Evolutionary conservation across 352 stramenopile species (phyloP).

Genomic region (Phytophthora capsici): DNA sequence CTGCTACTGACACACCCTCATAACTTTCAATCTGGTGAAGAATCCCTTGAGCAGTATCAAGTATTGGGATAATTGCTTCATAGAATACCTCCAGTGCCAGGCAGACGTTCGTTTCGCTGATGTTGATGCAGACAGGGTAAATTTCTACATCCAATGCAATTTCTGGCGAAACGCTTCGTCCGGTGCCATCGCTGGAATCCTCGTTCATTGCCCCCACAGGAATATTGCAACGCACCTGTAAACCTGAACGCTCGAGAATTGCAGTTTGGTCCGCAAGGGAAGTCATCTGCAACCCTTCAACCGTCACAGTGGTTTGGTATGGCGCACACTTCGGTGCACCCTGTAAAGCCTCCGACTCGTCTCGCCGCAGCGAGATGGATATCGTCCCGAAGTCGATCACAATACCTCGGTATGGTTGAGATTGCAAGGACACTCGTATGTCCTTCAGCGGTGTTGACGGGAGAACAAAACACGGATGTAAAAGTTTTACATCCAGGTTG

Average conservation of each 20-base stretch:
- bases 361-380: conserved; percentile 27
- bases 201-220: conserved; percentile 5
- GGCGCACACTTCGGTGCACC: background rate
- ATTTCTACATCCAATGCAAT: conserved; percentile 41
- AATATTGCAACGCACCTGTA: conserved; percentile 38
- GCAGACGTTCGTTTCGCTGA: conserved; percentile 53
- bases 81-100: conserved; percentile 47
- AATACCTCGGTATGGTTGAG: conserved; percentile 42
- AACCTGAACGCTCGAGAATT: conserved; percentile 47
- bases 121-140: conserved; percentile 47
- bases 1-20: conserved; percentile 14
- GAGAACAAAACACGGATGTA: conserved; percentile 53
- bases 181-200: background rate
- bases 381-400: conserved; percentile 65
- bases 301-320: conserved; percentile 23
- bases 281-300: conserved; percentile 40
- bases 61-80: conserved; percentile 38
- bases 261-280: conserved; percentile 39
- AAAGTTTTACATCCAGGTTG: conserved; percentile 46
- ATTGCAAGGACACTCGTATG: conserved; percentile 31
- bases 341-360: conserved; percentile 15
- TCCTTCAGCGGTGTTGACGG: conserved; percentile 50
- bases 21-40: conserved; percentile 32
- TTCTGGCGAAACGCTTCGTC: background rate
- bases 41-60: conserved; percentile 32